Evolutionary conservation across 1,284 basidiomycete genomes (phyloP), one percentile per base, ranked within the genome.

Genomic region (Cryptococcus wingfieldii): DNA sequence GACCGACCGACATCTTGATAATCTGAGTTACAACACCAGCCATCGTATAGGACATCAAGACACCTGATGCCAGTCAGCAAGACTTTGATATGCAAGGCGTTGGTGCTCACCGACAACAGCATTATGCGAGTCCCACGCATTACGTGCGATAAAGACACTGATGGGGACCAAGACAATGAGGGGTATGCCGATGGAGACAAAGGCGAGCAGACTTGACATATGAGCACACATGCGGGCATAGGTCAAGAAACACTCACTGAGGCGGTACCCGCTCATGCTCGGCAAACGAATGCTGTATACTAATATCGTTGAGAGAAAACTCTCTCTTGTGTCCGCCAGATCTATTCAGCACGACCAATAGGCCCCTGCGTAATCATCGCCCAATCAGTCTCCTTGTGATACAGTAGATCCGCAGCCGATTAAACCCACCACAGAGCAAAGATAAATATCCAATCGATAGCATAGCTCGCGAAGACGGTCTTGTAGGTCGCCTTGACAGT

Each of bases 121-220:
- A 66, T 84, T 87, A 73, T 98, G 93, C 38, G 88, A 79, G 67
- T 97, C 94, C 90, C 92, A 96, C 77, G 85, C 84, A 5, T 85
- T 88, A 19, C 87, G 83, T 12, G 89, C 78, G 18, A 90, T 85
- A 9, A 87, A 54, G 23, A 86, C 60, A 63, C 90, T 88, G 62
- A 92, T 80, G 7, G 83, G 65, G 16, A 85, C 80, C 64, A 90
- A 84, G 39, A 90, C 75, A 16, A 86, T 64, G 5, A 88, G 70
- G 0, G 91, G 89, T 3, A 86, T 79, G 5, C 83, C 82, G 44
- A 87, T 71, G 39, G 85, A 84, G 55, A 93, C 86, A 41, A 89
- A 68, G 65, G 84, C 84, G 2, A 92, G 76, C 8, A 84, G 81
- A 47, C 80, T 62, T 80, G 1, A 8, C 12, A 19, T 25, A 13